Base-by-base conservation (phyloP, 345 rosid species). In the Kandelia obovata region DNA sequence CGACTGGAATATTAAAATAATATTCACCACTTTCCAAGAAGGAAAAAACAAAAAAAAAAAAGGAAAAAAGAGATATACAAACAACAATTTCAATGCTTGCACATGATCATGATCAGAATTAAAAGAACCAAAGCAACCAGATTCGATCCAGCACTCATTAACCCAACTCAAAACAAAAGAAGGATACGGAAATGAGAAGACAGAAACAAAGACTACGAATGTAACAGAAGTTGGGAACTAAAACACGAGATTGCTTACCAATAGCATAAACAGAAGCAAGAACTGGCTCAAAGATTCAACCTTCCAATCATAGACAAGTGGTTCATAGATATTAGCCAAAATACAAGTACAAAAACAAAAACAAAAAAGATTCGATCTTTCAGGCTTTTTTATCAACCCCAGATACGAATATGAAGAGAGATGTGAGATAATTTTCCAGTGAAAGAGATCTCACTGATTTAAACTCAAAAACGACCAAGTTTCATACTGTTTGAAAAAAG, bases 221-320 rank as follows among this genome's bases (percentile, higher is more conserved):
- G 16, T 11, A 55, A 25, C 16, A 15, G 32, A 35, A 55, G 3
- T 21, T 32, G 15, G 25, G 16, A 55, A 21, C 30, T 23, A n/a
- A 23, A 55, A 35, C 37, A 55, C 23, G 21, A 35, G 46, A 25
- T 51, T 16, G 37, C 62, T 67, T 39, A 67, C 70, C 70, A 67
- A 37, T 57, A 52, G 62, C 61, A 25, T 53, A 13, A 23, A 23
- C 27, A 55, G 70, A 66, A 21, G 47, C 49, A 26, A 6, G 4
- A 32, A 32, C 31, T 26, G 21, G 59, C 5, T 53, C 43, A 53
- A 34, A 23, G 26, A 66, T 21, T 30, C 10, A 11, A 21, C 30
- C 28, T 2, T 25, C 58, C 58, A 53, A 53, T 53, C 58, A 53
- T 27, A 53, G 58, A 53, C 23, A 21, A 21, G 27, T 8, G 27